Evolutionary conservation across 805 yeast species (phyloP).

Genomic region (Hanseniaspora nectarophila): DNA sequence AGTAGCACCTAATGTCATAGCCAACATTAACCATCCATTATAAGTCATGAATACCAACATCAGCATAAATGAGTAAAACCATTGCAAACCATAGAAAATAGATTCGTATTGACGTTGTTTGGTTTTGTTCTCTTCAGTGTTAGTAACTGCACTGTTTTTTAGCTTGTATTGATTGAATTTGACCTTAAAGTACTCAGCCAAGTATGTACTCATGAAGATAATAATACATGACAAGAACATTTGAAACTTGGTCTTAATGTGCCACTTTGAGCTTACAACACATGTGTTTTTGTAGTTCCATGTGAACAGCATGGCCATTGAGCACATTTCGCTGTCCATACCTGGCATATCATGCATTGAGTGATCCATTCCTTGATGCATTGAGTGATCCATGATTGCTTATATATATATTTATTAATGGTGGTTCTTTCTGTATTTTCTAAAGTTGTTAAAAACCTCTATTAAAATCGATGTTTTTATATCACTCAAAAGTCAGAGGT

Average conservation of each 20-base stretch:
- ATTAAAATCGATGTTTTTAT: too few species aligned
- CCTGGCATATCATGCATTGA: constrained; percentile 17
- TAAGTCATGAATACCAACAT: constrained; percentile 83
- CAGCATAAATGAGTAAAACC: constrained; percentile 55
- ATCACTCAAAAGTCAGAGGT: too few species aligned
- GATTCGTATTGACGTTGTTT: constrained; percentile 28
- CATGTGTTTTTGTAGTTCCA: constrained; percentile 69
- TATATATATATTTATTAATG: too few species aligned
- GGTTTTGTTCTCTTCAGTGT: constrained; percentile 5
- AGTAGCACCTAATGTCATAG: constrained; percentile 62
- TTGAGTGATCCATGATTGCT: too few species aligned
- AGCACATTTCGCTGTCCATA: constrained; percentile 28
- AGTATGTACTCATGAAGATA: constrained; percentile 38
- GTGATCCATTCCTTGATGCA: too few species aligned
- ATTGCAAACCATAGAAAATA: constrained; percentile 48
- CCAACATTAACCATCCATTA: constrained; percentile 72
- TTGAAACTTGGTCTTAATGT: constrained; percentile 41
- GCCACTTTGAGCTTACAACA: constrained; percentile 73
- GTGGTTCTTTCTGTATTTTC: too few species aligned
- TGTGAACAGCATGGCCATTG: constrained; percentile 65
- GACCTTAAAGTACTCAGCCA: constrained; percentile 49
- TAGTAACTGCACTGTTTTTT: neutral
- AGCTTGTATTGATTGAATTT: constrained; percentile 16
- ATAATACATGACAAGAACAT: constrained; percentile 42
- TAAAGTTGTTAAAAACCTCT: too few species aligned